Evolutionary conservation across 306 rosid genomes (phyloP).

Genomic region (Pueraria montana): DNA sequence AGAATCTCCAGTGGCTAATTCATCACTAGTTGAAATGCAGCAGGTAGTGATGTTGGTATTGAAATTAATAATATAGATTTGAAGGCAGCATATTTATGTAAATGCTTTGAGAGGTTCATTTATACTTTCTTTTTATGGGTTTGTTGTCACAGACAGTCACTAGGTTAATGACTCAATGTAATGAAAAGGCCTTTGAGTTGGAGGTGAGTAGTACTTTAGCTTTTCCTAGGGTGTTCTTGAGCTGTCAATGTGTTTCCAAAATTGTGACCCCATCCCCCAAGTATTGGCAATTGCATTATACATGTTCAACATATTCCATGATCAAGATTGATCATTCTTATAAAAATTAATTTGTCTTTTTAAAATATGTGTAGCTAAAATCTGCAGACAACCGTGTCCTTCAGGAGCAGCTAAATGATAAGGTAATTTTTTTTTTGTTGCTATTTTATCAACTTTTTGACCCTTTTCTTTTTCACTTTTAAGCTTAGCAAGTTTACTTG

Average conservation of each 20-base stretch:
- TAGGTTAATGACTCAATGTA: constrained; percentile 88
- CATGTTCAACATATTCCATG: constrained; percentile 19
- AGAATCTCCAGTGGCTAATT: constrained; percentile 79
- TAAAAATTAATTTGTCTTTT: constrained; percentile 24
- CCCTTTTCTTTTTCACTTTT: neutral
- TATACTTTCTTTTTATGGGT: constrained; percentile 38
- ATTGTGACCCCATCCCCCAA: neutral
- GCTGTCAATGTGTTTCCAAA: constrained; percentile 31
- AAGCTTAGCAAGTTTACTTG: constrained; percentile 19
- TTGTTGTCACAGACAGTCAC: constrained; percentile 77
- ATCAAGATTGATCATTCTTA: neutral
- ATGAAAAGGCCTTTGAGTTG: constrained; percentile 94
- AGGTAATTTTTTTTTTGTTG: constrained; percentile 55
- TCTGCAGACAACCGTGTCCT: constrained; percentile 97
- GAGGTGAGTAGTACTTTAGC: constrained; percentile 73
- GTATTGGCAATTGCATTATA: constrained; percentile 25
- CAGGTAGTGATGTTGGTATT: constrained; percentile 68
- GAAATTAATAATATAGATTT: constrained; percentile 22
- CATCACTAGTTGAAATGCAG: constrained; percentile 95
- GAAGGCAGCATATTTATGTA: constrained; percentile 37
- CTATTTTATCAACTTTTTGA: neutral
- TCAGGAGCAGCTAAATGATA: constrained; percentile 91
- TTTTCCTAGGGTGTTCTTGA: constrained; percentile 38
- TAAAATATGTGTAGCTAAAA: constrained; percentile 70
- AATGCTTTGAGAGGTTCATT: constrained; percentile 36